Conservation (phyloP, 169 alveolate species). For the Fabrea salina region DNA sequence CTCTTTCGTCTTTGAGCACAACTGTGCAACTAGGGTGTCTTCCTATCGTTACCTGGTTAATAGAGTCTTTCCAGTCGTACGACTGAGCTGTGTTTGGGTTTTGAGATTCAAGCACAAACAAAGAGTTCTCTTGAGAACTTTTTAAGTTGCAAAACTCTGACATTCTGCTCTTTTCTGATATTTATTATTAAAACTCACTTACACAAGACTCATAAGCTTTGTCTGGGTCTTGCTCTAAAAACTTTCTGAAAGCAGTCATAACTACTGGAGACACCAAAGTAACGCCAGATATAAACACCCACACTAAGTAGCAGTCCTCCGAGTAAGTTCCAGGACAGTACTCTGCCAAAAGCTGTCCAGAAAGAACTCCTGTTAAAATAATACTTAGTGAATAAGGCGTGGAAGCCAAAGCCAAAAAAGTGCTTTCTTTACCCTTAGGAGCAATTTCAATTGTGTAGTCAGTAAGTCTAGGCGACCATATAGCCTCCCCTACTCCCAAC, state of each 20-base stretch:
- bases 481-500: conserved; percentile 52
- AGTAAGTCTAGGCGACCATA: conserved; percentile 48
- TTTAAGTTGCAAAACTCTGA: no score
- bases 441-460: conserved; percentile 47
- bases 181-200: no score
- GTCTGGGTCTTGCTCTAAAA: background rate
- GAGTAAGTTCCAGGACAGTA: conserved; percentile 35
- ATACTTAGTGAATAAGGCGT: conserved; percentile 15
- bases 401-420: conserved; percentile 48
- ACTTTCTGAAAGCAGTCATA: background rate
- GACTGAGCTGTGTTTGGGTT: background rate
- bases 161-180: no score
- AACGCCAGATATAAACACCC: conserved; percentile 1
- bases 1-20: background rate
- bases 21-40: background rate
- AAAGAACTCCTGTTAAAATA: conserved; percentile 20
- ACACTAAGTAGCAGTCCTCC: conserved; percentile 8
- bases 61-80: background rate
- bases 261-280: background rate
- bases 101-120: no score
- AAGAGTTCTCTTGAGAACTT: no score
- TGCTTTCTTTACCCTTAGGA: conserved; percentile 51
- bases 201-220: no score
- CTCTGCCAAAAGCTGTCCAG: conserved; percentile 29
- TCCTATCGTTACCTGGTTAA: background rate